A percentile compares a stretch with the other conserved stretches of the same genome.
phyloP scores from a whole-genome alignment of 1,284 basidiomycete genomes.

The Cryptococcus sp. region DNA sequence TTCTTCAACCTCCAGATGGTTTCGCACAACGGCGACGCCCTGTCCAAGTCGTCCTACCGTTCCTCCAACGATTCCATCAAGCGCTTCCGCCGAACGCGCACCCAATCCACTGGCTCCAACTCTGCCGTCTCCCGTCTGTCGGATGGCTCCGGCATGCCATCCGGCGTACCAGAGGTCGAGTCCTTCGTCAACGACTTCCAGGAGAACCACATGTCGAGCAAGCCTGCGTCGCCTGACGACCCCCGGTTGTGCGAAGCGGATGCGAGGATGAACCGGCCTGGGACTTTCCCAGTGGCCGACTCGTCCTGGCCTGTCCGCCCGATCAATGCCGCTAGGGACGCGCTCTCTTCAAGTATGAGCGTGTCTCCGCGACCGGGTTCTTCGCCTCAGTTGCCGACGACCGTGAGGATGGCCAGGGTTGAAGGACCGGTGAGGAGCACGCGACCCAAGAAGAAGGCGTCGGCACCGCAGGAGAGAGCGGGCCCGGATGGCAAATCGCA shows the following conservation, averaged over 20 bases:
- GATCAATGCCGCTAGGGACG: slow-evolving; percentile 39
- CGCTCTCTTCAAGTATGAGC: slow-evolving; percentile 1
- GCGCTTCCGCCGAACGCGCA: slow-evolving; percentile 7
- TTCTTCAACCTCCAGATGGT: slow-evolving; percentile 45
- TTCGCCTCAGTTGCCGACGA: slow-evolving; percentile 1
- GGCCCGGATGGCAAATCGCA: no score
- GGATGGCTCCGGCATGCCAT: slow-evolving; percentile 28
- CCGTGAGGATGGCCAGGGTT: background rate
- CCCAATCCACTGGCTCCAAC: slow-evolving; percentile 14
- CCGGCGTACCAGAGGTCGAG: slow-evolving; percentile 55
- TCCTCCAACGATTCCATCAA: slow-evolving; percentile 1
- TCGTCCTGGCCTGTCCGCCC: slow-evolving; percentile 48
- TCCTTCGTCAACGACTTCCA: slow-evolving; percentile 63
- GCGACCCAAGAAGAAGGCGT: background rate
- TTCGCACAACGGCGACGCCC: slow-evolving; percentile 10
- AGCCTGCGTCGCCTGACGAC: slow-evolving; percentile 49
- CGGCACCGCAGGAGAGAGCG: background rate
- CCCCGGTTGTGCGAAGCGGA: slow-evolving; percentile 33
- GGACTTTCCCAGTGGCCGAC: slow-evolving; percentile 47
- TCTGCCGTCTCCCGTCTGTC: slow-evolving; percentile 20
- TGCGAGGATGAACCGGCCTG: slow-evolving; percentile 38
- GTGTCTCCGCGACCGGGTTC: background rate
- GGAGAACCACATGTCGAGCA: slow-evolving; percentile 37
- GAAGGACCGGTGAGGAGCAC: no score
- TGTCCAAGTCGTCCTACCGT: background rate